Base-by-base conservation (phyloP, 2,329 filamentous ascomycete species). In the Cucurbitaria berberidis region DNA sequence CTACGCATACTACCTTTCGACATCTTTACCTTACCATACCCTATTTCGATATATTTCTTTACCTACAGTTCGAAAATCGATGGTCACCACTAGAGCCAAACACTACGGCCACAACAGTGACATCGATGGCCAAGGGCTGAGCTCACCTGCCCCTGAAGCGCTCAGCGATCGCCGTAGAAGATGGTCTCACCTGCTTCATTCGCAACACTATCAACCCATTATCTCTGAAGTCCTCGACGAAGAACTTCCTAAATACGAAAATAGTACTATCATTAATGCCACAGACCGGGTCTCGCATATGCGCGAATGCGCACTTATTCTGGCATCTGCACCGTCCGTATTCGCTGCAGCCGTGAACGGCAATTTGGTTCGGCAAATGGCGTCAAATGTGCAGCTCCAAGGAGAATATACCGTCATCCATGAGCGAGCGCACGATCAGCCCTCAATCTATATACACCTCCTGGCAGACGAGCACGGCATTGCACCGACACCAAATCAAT, bases 391-490 rank as follows among this genome's bases (percentile, higher is more conserved):
- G 11, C 19, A 51, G 1, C 38, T 73, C 0, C 64, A 67, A 43
- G 34, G 34, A 21, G 57, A 70, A 21, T 64, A 70, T 30, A 41
- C 32, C 3, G 29, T 40, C 9, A 52, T 72, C 6, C 55, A 54
- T n/a, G 34, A 64, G 18, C 51, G 59, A 40, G 69, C 68, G 7
- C 39, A 59, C 8, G 5, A 51, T 0, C 66, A 69, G 26, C 67
- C 68, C 1, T 69, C 64, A 0, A 72, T 72, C 5, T 71, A 72
- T 36, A 52, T 67, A 10, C 67, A 72, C 22, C 43, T 67, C 2
- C 60, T 71, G 1, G 57, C 62, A 2, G 63, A 70, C 32, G 48
- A 49, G 0, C 3, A 57, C n/a, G 67, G 68, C 8, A 36, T 53
- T 0, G 53, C 65, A 2, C 67, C 66, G 1, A 68, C 59, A 18